Conservation (phyloP, 805 yeast genomes). For the Candida arabinofermentans region DNA sequence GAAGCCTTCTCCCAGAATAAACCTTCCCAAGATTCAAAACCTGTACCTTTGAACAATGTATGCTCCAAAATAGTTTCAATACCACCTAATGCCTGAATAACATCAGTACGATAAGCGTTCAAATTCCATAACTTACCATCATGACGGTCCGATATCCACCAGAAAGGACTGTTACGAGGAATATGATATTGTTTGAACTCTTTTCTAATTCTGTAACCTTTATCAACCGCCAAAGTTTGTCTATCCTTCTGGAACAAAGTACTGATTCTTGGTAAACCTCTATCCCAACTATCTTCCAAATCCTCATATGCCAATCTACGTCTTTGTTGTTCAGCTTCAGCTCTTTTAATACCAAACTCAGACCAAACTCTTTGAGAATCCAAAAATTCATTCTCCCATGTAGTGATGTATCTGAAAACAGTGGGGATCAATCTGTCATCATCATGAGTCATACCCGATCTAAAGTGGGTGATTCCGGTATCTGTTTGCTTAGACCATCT, state of each 20-base stretch:
- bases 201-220: conserved; percentile 83
- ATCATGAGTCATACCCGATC: conserved; percentile 85
- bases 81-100: conserved; percentile 96
- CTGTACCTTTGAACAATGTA: conserved; percentile 93
- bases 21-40: conserved; percentile 98
- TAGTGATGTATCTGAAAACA: conserved; percentile 82
- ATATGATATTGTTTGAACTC: conserved; percentile 72
- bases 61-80: conserved; percentile 94
- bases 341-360: conserved; percentile 86
- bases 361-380: conserved; percentile 98
- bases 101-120: conserved; percentile 90
- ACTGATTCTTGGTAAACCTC: conserved; percentile 95
- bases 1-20: conserved; percentile 97
- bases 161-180: conserved; percentile 78
- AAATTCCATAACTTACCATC: conserved; percentile 96
- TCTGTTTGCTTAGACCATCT: conserved; percentile 92
- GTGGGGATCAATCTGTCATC: conserved; percentile 88
- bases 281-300: conserved; percentile 90
- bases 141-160: conserved; percentile 94
- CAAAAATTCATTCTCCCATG: conserved; percentile 95
- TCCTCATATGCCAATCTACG: conserved; percentile 89
- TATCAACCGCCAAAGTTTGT: conserved; percentile 90
- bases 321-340: conserved; percentile 80
- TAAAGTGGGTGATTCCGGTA: conserved; percentile 89
- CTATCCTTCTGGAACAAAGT: conserved; percentile 93